Conservation (phyloP, 2,329 filamentous ascomycete species). For the Biscogniauxia sp. region DNA sequence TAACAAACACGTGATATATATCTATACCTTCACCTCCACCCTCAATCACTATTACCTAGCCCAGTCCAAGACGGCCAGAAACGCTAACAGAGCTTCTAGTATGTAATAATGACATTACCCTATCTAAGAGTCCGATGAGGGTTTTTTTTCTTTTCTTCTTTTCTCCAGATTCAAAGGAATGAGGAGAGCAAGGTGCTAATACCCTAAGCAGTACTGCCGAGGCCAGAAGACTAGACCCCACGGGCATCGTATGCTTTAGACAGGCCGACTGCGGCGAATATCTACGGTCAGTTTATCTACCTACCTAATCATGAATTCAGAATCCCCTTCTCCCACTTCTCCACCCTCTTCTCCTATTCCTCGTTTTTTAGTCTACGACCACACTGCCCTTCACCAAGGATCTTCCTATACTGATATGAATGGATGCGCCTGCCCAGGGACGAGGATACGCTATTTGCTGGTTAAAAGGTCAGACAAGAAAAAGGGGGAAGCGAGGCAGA, state of each 20-base stretch:
- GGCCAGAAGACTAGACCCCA: constrained; percentile 81
- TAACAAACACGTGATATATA: neutral
- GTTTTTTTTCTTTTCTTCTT: neutral
- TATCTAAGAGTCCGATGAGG: neutral
- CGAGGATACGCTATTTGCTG: constrained; percentile 63
- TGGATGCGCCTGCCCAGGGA: constrained; percentile 52
- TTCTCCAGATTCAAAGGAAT: neutral
- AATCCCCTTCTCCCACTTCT: too few relatives aligned
- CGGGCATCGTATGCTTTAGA: constrained; percentile 82
- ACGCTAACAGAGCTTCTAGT: too few relatives aligned
- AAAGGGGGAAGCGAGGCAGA: neutral
- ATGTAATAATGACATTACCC: too few relatives aligned
- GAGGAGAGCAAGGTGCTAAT: constrained; percentile 5
- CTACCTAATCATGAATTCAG: too few relatives aligned
- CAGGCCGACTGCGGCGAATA: constrained; percentile 96
- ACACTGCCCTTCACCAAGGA: too few relatives aligned
- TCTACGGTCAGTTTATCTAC: constrained; percentile 41
- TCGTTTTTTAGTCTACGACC: too few relatives aligned
- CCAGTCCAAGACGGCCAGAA: too few relatives aligned
- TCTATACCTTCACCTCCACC: too few relatives aligned
- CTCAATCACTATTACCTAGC: too few relatives aligned
- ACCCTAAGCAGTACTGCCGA: constrained; percentile 73
- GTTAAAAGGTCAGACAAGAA: constrained; percentile 34
- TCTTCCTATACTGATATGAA: too few relatives aligned
- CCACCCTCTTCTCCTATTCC: too few relatives aligned